Evolutionary conservation across 495 filamentous ascomycete species (phyloP).

Genomic region (Choiromyces venosus): DNA sequence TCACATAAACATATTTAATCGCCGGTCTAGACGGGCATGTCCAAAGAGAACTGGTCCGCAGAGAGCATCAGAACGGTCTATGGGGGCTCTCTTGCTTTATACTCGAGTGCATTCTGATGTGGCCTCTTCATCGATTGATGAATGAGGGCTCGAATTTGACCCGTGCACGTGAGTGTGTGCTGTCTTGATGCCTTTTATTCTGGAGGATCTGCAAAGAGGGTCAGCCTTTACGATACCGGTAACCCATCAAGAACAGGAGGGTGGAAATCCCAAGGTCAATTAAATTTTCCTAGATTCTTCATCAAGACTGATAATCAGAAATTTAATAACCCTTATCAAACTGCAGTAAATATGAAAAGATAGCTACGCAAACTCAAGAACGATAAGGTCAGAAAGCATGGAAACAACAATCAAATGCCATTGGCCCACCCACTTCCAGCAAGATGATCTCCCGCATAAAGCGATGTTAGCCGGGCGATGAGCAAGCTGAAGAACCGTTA

Average conservation of each 20-base stretch:
- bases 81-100: background rate
- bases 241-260: too few species aligned
- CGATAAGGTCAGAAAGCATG: background rate
- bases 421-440: background rate
- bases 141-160: background rate
- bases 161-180: background rate
- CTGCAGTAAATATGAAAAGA: background rate
- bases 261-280: too few species aligned
- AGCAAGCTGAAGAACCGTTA: too few species aligned
- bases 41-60: too few species aligned
- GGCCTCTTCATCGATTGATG: background rate
- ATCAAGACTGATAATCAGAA: too few species aligned
- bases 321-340: background rate
- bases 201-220: too few species aligned
- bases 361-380: background rate
- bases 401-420: background rate
- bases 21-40: too few species aligned
- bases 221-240: too few species aligned
- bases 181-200: background rate
- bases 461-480: background rate
- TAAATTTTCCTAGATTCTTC: too few species aligned
- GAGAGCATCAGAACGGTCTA: background rate
- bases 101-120: too few species aligned
- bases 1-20: too few species aligned
- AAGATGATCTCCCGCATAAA: background rate